phyloP scores from a whole-genome alignment of 257 asterid genomes.

The Salvia splendens region DNA sequence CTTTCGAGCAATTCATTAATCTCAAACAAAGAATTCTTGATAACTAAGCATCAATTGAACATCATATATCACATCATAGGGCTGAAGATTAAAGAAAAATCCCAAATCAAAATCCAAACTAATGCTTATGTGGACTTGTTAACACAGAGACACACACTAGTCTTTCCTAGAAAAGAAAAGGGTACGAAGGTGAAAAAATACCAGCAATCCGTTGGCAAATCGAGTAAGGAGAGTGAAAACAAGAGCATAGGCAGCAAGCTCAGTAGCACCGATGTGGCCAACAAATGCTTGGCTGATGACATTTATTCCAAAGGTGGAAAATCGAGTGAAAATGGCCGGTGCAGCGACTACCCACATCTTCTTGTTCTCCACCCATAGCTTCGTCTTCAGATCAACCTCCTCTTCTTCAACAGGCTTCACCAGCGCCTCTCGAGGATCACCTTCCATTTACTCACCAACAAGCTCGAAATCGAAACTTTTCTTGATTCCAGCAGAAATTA shows the following conservation, averaged over 20 bases:
- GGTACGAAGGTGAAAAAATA: slow-evolving; percentile 2
- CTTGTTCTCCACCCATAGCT: slow-evolving; percentile 56
- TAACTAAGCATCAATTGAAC: neutral
- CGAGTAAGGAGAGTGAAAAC: slow-evolving; percentile 53
- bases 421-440: slow-evolving; percentile 32
- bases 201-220: slow-evolving; percentile 61
- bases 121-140: neutral
- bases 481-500: neutral
- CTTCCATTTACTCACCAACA: slow-evolving; percentile 38
- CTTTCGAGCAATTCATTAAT: neutral
- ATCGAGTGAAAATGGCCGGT: slow-evolving; percentile 63
- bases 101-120: neutral
- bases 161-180: neutral
- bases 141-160: neutral
- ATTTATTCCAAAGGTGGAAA: slow-evolving; percentile 48
- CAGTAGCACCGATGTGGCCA: slow-evolving; percentile 67
- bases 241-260: slow-evolving; percentile 68
- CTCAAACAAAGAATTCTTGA: neutral
- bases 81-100: too few relatives aligned
- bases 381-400: slow-evolving; percentile 29
- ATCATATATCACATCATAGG: neutral
- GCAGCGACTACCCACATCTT: slow-evolving; percentile 71
- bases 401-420: slow-evolving; percentile 6
- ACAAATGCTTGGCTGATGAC: slow-evolving; percentile 70
- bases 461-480: neutral